Percentiles rank a stretch among this genome's conserved stretches.
These are phyloP conservation scores for Serpula lacrymans DNA, from an alignment of 768 basidiomycete species.

Conservation along the genomic window DNA sequence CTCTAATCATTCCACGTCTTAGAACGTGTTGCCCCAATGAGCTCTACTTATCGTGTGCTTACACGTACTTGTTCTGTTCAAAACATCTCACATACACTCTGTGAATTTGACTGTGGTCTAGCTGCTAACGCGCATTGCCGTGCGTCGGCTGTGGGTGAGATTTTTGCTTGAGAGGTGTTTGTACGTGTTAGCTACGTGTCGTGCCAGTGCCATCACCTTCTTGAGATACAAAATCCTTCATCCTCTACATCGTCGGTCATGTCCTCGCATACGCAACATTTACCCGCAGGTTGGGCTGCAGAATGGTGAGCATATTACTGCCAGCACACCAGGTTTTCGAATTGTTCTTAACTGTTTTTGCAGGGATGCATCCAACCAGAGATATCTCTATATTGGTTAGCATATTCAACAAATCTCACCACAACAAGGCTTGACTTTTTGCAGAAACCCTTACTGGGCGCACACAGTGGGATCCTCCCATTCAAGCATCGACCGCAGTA, in stretches of 20 bases:
- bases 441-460: constrained; percentile 80
- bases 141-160: not conserved
- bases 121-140: not conserved
- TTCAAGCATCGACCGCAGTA: constrained; percentile 33
- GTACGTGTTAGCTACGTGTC: constrained; percentile 19
- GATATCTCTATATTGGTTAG: constrained; percentile 88
- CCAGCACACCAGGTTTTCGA: no score
- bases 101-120: constrained; percentile 1
- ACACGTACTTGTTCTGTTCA: no score
- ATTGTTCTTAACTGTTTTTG: no score
- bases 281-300: constrained; percentile 91
- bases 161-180: constrained; percentile 9
- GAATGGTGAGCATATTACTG: no score
- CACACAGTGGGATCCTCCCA: constrained; percentile 87
- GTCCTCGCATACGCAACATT: constrained; percentile 54
- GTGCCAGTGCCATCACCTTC: not conserved
- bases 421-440: constrained; percentile 11
- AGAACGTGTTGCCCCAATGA: no score
- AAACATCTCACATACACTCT: constrained; percentile 16
- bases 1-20: no score
- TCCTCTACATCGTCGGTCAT: constrained; percentile 19
- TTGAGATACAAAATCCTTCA: constrained; percentile 1
- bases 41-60: no score
- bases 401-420: constrained; percentile 8
- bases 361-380: constrained; percentile 79